Evolutionary conservation across 1,284 basidiomycete genomes (phyloP).

Genomic region (Boletus smithii): DNA sequence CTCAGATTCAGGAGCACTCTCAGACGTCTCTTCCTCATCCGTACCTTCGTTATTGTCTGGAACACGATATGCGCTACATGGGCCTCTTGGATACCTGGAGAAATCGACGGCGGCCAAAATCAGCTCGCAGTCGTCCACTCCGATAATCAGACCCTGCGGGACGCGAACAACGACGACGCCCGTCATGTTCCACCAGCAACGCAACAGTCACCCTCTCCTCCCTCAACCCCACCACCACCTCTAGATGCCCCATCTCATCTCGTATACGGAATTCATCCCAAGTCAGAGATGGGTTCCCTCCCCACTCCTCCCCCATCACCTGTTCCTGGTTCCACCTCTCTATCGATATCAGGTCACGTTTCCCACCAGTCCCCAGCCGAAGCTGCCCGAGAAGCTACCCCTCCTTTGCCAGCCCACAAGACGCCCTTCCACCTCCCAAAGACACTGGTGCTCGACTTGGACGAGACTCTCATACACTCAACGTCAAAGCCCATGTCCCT

Average conservation of each 20-base stretch:
- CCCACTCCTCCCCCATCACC: slow-evolving; percentile 27
- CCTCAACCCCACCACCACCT: not conserved
- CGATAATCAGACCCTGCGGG: slow-evolving; percentile 33
- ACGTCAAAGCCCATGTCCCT: slow-evolving; percentile 75
- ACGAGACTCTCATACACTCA: slow-evolving; percentile 98
- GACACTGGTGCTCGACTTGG: slow-evolving; percentile 92
- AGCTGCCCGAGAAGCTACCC: slow-evolving; percentile 45
- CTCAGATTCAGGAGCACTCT: slow-evolving; percentile 36
- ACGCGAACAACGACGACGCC: slow-evolving; percentile 39
- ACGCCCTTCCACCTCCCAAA: slow-evolving; percentile 80
- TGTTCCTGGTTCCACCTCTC: slow-evolving; percentile 10
- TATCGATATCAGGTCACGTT: slow-evolving; percentile 21
- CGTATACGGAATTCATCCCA: slow-evolving; percentile 6
- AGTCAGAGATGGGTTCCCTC: slow-evolving; percentile 16
- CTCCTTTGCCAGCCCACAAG: slow-evolving; percentile 48
- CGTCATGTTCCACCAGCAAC: slow-evolving; percentile 21
- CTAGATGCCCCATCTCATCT: slow-evolving; percentile 9
- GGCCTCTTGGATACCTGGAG: slow-evolving; percentile 38
- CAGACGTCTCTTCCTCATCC: slow-evolving; percentile 50
- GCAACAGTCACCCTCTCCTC: slow-evolving; percentile 8
- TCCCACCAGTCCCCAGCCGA: slow-evolving; percentile 23
- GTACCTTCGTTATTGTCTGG: slow-evolving; percentile 51
- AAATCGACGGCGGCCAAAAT: slow-evolving; percentile 22
- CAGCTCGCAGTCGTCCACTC: slow-evolving; percentile 11
- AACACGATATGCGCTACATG: slow-evolving; percentile 48